Evolutionary conservation across 805 yeast genomes (phyloP).

Genomic region (Saccharomycopsis schoenii): DNA sequence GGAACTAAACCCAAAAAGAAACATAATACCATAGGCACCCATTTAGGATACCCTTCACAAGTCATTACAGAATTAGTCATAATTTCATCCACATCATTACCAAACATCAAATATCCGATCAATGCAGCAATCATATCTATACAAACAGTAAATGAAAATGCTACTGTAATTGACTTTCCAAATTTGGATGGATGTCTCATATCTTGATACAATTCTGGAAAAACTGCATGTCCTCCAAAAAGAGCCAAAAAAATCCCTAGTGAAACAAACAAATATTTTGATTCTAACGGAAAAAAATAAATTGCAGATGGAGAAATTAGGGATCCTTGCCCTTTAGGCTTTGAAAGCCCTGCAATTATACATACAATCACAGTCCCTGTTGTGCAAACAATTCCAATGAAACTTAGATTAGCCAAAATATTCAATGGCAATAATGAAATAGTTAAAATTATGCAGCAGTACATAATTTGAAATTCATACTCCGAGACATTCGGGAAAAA

Average conservation of each 20-base stretch:
- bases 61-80: constrained; percentile 65
- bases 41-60: constrained; percentile 58
- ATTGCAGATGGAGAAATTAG: constrained; percentile 33
- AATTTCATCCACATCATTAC: constrained; percentile 55
- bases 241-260: constrained; percentile 66
- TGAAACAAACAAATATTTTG: constrained; percentile 35
- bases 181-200: constrained; percentile 64
- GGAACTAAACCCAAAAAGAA: constrained; percentile 57
- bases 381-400: constrained; percentile 49
- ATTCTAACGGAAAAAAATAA: constrained; percentile 31
- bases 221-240: constrained; percentile 79
- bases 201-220: constrained; percentile 67
- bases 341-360: constrained; percentile 36
- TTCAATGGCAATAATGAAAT: constrained; percentile 47
- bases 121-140: constrained; percentile 55
- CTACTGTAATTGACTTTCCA: constrained; percentile 38
- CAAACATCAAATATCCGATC: constrained; percentile 75
- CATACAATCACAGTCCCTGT: constrained; percentile 38
- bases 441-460: constrained; percentile 32
- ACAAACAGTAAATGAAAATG: constrained; percentile 47
- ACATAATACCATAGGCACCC: constrained; percentile 30
- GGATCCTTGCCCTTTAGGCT: constrained; percentile 43
- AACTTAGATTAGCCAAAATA: constrained; percentile 43
- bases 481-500: constrained; percentile 35
- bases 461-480: constrained; percentile 32